These are phyloP conservation scores for Cnidoscolus chayamansa DNA, from an alignment of 441 rosid species.

Conservation along the genomic window DNA sequence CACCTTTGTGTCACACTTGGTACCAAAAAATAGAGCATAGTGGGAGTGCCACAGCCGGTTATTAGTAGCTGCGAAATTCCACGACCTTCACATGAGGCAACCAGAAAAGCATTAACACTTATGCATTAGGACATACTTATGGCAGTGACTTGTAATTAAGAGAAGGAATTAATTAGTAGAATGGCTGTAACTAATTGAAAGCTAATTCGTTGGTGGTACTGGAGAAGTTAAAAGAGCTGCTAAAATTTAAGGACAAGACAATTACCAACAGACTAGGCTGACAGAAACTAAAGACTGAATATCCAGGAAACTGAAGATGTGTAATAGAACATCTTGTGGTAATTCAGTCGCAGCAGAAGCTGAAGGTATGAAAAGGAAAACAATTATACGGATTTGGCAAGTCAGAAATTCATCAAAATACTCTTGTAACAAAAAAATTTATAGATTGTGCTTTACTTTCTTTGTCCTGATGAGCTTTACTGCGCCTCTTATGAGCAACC, in stretches of 20 bases:
- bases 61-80: slow-evolving; percentile 66
- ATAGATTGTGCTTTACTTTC: slow-evolving; percentile 26
- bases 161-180: background rate
- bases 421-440: background rate
- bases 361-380: slow-evolving; percentile 23
- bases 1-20: slow-evolving; percentile 16
- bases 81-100: slow-evolving; percentile 51
- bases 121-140: background rate
- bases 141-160: background rate
- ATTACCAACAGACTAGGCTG: slow-evolving; percentile 65
- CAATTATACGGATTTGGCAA: background rate
- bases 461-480: slow-evolving; percentile 41
- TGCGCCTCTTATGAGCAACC: slow-evolving; percentile 59
- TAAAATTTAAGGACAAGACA: slow-evolving; percentile 3
- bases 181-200: too few species aligned
- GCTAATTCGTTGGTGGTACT: too few species aligned
- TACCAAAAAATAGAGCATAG: slow-evolving; percentile 39
- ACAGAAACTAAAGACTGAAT: slow-evolving; percentile 52
- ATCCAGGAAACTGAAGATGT: slow-evolving; percentile 67
- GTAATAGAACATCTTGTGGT: slow-evolving; percentile 68
- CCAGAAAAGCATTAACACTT: background rate
- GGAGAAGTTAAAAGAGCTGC: too few species aligned
- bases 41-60: slow-evolving; percentile 55
- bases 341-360: slow-evolving; percentile 58
- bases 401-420: background rate